A percentile compares a stretch with the other conserved stretches of the same genome.
phyloP scores from a whole-genome alignment of 192 early-diverging fungal genomes.

The Rhizophagus clarus region DNA sequence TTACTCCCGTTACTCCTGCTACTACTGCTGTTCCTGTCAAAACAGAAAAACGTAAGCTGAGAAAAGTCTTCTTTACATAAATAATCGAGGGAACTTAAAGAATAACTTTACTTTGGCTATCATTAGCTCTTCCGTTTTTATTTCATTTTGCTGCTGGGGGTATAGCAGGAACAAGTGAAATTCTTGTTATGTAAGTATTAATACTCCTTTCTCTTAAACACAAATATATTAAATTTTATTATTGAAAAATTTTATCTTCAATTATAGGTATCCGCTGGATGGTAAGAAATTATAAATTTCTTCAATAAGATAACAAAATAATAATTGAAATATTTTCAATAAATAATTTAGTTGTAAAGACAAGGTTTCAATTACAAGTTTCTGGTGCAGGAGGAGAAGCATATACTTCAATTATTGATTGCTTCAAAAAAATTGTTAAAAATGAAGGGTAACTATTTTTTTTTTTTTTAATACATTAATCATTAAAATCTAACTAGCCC shows the following conservation, averaged over 20 bases:
- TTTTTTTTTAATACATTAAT: no score
- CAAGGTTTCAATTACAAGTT: conserved; percentile 96
- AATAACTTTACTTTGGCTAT: background rate
- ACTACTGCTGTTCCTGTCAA: background rate
- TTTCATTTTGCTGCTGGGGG: conserved; percentile 79
- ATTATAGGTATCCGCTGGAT: conserved; percentile 21
- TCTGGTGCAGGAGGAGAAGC: conserved; percentile 71
- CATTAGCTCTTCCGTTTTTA: conserved; percentile 70
- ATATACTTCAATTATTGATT: conserved; percentile 86
- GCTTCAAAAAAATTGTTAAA: conserved; percentile 91
- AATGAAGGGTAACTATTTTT: conserved; percentile 68
- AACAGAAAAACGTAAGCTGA: background rate
- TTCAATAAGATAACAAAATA: background rate
- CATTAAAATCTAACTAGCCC: no score
- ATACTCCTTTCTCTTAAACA: background rate
- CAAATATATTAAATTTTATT: background rate
- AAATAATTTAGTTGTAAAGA: conserved; percentile 78
- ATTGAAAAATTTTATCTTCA: background rate
- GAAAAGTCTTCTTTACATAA: background rate
- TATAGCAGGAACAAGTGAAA: conserved; percentile 88
- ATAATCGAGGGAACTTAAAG: background rate
- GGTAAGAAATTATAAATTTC: background rate
- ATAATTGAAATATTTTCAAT: background rate
- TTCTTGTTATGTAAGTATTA: conserved; percentile 88
- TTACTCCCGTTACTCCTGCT: background rate